Evolutionary conservation across 2,329 filamentous ascomycete species (phyloP).

Genomic region (Mycosphaerella sp.): DNA sequence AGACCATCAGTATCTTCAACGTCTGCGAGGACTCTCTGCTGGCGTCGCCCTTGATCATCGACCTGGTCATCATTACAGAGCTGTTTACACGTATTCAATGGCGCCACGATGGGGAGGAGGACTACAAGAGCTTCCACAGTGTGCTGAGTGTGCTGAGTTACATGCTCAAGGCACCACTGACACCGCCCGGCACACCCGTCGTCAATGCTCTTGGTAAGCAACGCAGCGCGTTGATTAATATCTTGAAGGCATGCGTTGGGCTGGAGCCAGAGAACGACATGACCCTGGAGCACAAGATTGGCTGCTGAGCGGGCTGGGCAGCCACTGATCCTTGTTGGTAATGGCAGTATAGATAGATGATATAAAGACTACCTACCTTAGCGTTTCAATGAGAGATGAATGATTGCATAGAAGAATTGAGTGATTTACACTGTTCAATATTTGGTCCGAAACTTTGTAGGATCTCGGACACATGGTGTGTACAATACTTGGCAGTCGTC

Average conservation of each 20-base stretch:
- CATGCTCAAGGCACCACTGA: conserved; percentile 95
- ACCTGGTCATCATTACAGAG: conserved; percentile 85
- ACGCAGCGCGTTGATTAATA: conserved; percentile 88
- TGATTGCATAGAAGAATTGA: too few relatives aligned
- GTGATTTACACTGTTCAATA: too few relatives aligned
- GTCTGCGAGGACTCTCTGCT: conserved; percentile 98
- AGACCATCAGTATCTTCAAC: conserved; percentile 98
- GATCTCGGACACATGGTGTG: too few relatives aligned
- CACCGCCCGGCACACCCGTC: conserved; percentile 88
- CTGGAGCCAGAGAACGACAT: conserved; percentile 97
- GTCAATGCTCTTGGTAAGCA: conserved; percentile 96
- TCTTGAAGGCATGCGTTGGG: conserved; percentile 95
- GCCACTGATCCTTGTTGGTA: too few relatives aligned
- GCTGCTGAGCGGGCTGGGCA: not conserved
- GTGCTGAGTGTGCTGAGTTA: conserved; percentile 96
- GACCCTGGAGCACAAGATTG: conserved; percentile 96
- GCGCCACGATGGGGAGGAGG: conserved; percentile 55
- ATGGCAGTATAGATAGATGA: too few relatives aligned
- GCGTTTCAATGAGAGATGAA: too few relatives aligned
- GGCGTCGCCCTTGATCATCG: conserved; percentile 93
- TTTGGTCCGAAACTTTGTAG: too few relatives aligned
- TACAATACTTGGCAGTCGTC: not conserved
- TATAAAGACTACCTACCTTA: too few relatives aligned
- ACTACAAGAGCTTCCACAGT: conserved; percentile 92
- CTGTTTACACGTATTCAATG: conserved; percentile 99